A percentile compares a stretch with the other conserved stretches of the same genome.
These are phyloP conservation scores for Emericellopsis cladophorae DNA, from an alignment of 2,329 filamentous ascomycete species.

Conservation along the genomic window DNA sequence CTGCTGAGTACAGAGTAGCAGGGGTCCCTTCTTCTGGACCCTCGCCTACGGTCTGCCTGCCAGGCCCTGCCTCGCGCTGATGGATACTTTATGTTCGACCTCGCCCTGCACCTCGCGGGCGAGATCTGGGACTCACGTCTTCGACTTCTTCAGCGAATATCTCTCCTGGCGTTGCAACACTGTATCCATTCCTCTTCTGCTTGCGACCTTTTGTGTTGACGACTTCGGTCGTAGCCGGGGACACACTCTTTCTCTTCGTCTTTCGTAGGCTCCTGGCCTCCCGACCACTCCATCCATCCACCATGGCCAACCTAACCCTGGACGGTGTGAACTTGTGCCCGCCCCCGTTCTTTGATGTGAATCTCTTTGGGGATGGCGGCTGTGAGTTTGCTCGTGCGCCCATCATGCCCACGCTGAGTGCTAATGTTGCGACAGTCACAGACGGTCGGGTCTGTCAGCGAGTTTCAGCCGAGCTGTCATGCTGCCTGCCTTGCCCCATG, in stretches of 20 bases:
- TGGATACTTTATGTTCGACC: not conserved
- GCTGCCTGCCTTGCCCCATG: conserved; percentile 84
- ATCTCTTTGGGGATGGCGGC: conserved; percentile 47
- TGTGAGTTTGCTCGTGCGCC: conserved; percentile 37
- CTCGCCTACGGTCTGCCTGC: too few species aligned
- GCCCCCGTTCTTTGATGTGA: conserved; percentile 55
- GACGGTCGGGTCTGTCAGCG: conserved; percentile 41
- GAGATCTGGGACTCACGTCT: not conserved
- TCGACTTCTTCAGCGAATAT: not conserved
- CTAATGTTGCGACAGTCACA: conserved; percentile 31
- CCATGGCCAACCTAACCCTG: conserved; percentile 13
- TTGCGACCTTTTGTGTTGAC: too few species aligned
- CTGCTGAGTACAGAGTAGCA: not conserved
- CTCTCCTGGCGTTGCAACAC: not conserved
- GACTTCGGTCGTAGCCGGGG: too few species aligned
- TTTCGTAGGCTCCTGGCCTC: not conserved
- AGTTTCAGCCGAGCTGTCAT: conserved; percentile 39
- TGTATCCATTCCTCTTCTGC: too few species aligned
- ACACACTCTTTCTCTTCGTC: not conserved
- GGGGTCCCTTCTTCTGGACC: not conserved
- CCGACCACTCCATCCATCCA: conserved; percentile 2
- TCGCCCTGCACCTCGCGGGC: not conserved
- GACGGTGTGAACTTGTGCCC: conserved; percentile 42
- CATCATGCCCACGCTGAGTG: not conserved
- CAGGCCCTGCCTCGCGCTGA: too few species aligned